Percentiles rank a stretch among this genome's conserved stretches.
Conservation (phyloP, 148 eudicot genomes). For the Fagopyrum esculentum region DNA sequence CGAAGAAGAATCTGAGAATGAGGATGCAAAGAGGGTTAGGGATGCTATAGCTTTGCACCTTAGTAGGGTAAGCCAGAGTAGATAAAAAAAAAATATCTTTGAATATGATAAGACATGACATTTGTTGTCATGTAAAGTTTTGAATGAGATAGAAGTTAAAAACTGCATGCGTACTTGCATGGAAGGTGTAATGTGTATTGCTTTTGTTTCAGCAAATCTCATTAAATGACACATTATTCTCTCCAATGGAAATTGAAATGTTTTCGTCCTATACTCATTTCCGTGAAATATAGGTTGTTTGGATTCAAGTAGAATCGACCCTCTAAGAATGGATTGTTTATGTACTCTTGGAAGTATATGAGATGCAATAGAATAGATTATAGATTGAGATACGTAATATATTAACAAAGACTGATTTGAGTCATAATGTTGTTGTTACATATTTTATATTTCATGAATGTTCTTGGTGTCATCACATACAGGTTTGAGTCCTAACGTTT, state of each 20-base stretch:
- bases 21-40: slow-evolving; percentile 44
- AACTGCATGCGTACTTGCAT: not conserved
- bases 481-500: no score
- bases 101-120: not conserved
- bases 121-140: slow-evolving; percentile 3
- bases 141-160: not conserved
- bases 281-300: not conserved
- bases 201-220: not conserved
- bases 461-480: no score
- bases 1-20: slow-evolving; percentile 31
- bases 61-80: slow-evolving; percentile 46
- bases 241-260: no score
- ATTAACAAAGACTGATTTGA: no score
- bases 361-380: no score
- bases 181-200: not conserved
- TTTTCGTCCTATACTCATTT: not conserved
- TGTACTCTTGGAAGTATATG: no score
- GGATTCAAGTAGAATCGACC: no score
- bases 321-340: no score
- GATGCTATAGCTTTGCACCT: slow-evolving; percentile 65
- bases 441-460: no score
- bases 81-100: slow-evolving; percentile 15
- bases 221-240: not conserved
- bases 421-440: no score
- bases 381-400: no score